Evolutionary conservation across 2,329 filamentous ascomycete species (phyloP).

Genomic region (Ophiostoma tasmaniense): DNA sequence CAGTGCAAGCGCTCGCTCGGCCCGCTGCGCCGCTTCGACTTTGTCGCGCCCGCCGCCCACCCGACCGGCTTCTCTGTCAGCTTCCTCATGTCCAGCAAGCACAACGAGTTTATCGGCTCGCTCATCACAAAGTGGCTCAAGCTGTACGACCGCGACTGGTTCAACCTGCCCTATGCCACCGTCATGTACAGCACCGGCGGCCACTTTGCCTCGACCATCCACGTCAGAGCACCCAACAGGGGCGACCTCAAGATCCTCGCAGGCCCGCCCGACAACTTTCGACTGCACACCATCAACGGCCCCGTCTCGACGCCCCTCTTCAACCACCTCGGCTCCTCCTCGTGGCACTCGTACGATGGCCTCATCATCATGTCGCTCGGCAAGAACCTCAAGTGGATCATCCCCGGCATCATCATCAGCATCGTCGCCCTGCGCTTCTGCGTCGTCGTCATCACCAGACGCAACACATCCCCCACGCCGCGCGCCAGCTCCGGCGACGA

Average conservation of each 20-base stretch:
- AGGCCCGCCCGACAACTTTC: conserved; percentile 11
- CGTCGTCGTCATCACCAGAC: background rate
- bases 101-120: conserved; percentile 13
- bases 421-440: background rate
- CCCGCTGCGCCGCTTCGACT: conserved; percentile 15
- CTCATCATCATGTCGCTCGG: conserved; percentile 12
- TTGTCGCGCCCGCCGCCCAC: conserved; percentile 13
- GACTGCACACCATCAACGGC: conserved; percentile 16
- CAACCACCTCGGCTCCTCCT: conserved; percentile 14
- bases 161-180: conserved; percentile 13
- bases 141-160: conserved; percentile 13
- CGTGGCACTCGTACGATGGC: conserved; percentile 16
- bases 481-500: background rate
- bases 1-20: conserved; percentile 15
- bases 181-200: conserved; percentile 17
- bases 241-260: conserved; percentile 13
- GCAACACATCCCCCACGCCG: background rate
- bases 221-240: conserved; percentile 4
- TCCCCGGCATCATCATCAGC: background rate
- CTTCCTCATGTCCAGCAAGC: conserved; percentile 15
- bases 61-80: conserved; percentile 14
- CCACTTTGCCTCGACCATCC: conserved; percentile 15
- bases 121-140: conserved; percentile 10
- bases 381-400: conserved; percentile 9
- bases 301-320: conserved; percentile 14